Percentiles rank a stretch among this genome's conserved stretches.
Conservation (phyloP, 2,329 filamentous ascomycete genomes). For the Fusarium sarcochroum region DNA sequence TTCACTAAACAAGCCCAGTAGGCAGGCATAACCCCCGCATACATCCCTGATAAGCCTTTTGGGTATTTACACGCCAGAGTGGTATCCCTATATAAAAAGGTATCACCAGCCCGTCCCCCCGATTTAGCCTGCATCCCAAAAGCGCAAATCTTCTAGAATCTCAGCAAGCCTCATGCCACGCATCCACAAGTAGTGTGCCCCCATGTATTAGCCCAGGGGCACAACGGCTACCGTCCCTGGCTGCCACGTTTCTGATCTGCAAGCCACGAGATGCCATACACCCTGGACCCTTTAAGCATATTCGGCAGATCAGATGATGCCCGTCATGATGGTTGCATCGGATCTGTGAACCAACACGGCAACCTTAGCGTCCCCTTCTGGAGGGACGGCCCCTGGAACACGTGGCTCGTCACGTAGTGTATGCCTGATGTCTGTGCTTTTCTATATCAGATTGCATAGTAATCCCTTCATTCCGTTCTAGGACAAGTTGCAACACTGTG, state of each 20-base stretch:
- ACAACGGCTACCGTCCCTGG: neutral
- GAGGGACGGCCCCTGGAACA: slow-evolving; percentile 7
- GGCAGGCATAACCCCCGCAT: slow-evolving; percentile 26
- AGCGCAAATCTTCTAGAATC: slow-evolving; percentile 6
- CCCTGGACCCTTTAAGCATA: neutral
- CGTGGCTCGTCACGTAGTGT: slow-evolving; percentile 14
- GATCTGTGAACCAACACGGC: slow-evolving; percentile 20
- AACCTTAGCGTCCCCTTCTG: neutral
- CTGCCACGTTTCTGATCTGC: slow-evolving; percentile 9
- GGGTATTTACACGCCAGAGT: slow-evolving; percentile 35
- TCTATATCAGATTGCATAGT: neutral
- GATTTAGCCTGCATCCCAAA: slow-evolving; percentile 16
- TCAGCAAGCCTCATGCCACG: neutral
- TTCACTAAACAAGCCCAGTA: neutral
- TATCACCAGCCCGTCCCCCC: slow-evolving; percentile 7
- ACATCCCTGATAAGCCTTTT: slow-evolving; percentile 24
- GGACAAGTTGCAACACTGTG: neutral
- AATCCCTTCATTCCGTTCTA: neutral
- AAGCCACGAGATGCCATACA: neutral
- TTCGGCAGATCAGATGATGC: slow-evolving; percentile 12
- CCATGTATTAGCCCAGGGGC: neutral
- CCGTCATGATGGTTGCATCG: slow-evolving; percentile 16
- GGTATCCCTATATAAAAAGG: slow-evolving; percentile 27
- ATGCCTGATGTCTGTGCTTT: neutral
- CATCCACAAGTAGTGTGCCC: neutral